Conservation (phyloP, 306 rosid species). For the Spatholobus suberectus region DNA sequence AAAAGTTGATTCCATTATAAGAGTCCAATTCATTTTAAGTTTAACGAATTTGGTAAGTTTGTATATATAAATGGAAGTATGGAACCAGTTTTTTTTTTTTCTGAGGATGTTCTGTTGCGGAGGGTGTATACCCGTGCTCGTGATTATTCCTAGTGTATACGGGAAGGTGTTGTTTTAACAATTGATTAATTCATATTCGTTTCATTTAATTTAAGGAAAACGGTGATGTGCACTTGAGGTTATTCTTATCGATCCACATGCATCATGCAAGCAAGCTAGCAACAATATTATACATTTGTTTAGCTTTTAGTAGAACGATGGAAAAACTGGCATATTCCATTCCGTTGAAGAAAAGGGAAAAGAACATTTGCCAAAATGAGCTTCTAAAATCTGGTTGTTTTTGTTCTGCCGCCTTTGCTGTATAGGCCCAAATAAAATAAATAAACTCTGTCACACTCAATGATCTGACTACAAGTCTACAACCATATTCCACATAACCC, state of each 20-base stretch:
- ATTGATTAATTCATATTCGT: constrained; percentile 6
- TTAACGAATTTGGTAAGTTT: background rate
- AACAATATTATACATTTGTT: background rate
- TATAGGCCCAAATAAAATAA: no score
- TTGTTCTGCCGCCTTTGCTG: no score
- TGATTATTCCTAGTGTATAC: background rate
- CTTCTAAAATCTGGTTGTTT: no score
- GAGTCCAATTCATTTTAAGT: background rate
- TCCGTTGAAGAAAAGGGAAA: no score
- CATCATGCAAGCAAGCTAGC: no score
- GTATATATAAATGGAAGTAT: background rate
- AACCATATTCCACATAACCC: no score
- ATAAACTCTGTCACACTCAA: no score
- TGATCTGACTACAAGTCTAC: no score
- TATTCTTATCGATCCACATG: background rate
- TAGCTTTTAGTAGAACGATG: background rate
- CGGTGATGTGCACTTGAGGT: background rate
- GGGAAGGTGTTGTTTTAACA: constrained; percentile 24
- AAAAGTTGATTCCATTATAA: background rate
- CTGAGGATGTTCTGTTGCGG: background rate
- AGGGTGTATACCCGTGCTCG: background rate
- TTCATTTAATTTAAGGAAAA: constrained; percentile 31
- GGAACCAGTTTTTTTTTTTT: background rate
- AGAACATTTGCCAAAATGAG: no score
- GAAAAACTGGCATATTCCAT: background rate